phyloP scores from a whole-genome alignment of 2,329 filamentous ascomycete genomes.

The Blastomyces percursus region DNA sequence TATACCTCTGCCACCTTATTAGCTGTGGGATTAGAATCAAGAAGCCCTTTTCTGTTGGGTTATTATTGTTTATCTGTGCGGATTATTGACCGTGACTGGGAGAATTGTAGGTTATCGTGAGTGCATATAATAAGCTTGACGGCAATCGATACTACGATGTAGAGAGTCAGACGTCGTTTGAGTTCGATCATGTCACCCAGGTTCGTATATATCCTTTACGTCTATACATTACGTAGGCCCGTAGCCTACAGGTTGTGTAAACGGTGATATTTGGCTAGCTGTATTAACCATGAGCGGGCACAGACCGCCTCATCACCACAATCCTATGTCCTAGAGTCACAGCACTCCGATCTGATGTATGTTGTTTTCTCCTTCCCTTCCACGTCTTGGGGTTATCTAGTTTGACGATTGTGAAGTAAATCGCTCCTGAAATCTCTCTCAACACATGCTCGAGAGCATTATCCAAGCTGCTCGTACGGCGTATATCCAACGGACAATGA shows the following conservation, averaged over 20 bases:
- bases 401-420: conserved; percentile 46
- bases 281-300: conserved; percentile 1
- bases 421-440: conserved; percentile 69
- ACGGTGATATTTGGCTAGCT: conserved; percentile 8
- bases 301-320: conserved; percentile 75
- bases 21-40: neutral
- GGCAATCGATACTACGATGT: conserved; percentile 81
- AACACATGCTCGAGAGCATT: conserved; percentile 77
- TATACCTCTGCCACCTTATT: conserved; percentile 27
- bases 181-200: conserved; percentile 74
- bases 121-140: conserved; percentile 71
- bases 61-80: neutral
- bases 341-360: conserved; percentile 70
- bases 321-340: conserved; percentile 65
- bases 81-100: neutral
- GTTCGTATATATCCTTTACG: conserved; percentile 30
- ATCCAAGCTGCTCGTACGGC: conserved; percentile 66
- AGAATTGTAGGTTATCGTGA: conserved; percentile 49
- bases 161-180: conserved; percentile 77
- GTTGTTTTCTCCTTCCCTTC: conserved; percentile 20
- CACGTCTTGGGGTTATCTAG: neutral
- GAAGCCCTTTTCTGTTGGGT: neutral
- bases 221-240: neutral
- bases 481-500: conserved; percentile 72
- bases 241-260: neutral